Conservation (phyloP, 345 rosid species). For the Linum trigynum region DNA sequence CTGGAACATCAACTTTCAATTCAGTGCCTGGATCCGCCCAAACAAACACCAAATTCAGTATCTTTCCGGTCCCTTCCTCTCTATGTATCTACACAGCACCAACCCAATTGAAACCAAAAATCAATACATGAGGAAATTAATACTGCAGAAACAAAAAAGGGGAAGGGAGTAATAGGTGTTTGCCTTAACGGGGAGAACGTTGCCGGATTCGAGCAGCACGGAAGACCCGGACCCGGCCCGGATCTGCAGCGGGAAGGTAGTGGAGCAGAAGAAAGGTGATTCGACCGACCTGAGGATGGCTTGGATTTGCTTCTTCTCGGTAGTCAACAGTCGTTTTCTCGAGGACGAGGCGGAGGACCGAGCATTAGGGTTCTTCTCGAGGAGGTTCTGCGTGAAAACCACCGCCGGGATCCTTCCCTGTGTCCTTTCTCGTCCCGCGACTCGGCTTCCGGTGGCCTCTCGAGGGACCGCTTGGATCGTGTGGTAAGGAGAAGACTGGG, state of each 20-base stretch:
- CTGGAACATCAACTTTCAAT: conserved; percentile 28
- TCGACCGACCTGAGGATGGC: conserved; percentile 38
- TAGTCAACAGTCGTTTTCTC: conserved; percentile 56
- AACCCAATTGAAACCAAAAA: neutral
- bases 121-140: neutral
- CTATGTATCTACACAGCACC: conserved; percentile 50
- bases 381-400: conserved; percentile 49
- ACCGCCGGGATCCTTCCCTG: conserved; percentile 80
- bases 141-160: neutral
- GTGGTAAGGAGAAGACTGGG: conserved; percentile 31
- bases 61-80: conserved; percentile 65
- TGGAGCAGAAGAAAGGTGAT: conserved; percentile 64
- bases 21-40: conserved; percentile 55
- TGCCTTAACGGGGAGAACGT: conserved; percentile 75
- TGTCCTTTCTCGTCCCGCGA: conserved; percentile 48
- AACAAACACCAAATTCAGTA: conserved; percentile 76
- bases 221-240: conserved; percentile 75
- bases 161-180: neutral
- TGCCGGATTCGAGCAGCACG: conserved; percentile 60
- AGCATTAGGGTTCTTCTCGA: conserved; percentile 27
- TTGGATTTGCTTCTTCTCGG: conserved; percentile 65
- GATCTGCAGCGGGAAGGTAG: conserved; percentile 69
- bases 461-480: conserved; percentile 77
- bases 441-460: conserved; percentile 48
- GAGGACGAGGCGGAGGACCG: conserved; percentile 21